phyloP scores from a whole-genome alignment of 331 rosid genomes.

The Quercus tomentella region DNA sequence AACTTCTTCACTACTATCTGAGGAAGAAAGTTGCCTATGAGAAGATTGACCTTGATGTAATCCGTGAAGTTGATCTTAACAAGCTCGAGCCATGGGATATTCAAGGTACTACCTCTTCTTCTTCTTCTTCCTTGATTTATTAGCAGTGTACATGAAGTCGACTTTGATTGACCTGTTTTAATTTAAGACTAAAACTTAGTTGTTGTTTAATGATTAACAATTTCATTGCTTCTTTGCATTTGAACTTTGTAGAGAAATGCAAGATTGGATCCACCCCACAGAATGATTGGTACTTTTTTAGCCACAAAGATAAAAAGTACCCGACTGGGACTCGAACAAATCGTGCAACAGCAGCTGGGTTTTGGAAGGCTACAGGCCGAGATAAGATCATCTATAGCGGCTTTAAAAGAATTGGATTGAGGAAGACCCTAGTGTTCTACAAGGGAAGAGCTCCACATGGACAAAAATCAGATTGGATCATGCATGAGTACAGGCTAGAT shows the following conservation, averaged over 20 bases:
- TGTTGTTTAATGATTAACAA: background rate
- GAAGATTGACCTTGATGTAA: constrained; percentile 58
- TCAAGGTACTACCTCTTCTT: constrained; percentile 32
- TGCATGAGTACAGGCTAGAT: constrained; percentile 63
- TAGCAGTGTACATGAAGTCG: too few species aligned
- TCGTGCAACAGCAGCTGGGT: constrained; percentile 57
- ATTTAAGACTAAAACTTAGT: too few species aligned
- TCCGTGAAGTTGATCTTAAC: constrained; percentile 57
- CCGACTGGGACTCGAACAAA: constrained; percentile 63
- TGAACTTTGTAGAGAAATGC: constrained; percentile 34
- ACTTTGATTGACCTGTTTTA: too few species aligned
- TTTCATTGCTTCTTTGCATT: background rate
- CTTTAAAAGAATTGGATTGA: constrained; percentile 41
- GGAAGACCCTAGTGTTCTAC: constrained; percentile 57
- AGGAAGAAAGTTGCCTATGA: constrained; percentile 50
- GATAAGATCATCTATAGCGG: constrained; percentile 55
- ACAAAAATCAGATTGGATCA: constrained; percentile 60
- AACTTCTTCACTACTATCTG: constrained; percentile 56
- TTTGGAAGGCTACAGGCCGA: constrained; percentile 65
- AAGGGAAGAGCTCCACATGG: constrained; percentile 70
- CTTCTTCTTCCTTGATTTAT: background rate
- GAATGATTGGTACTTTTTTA: constrained; percentile 63
- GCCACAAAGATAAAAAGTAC: constrained; percentile 62
- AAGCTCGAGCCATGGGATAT: constrained; percentile 70
- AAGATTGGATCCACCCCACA: constrained; percentile 60